Conservation (phyloP, 139 green algal species). For the Marvania coccoides region DNA sequence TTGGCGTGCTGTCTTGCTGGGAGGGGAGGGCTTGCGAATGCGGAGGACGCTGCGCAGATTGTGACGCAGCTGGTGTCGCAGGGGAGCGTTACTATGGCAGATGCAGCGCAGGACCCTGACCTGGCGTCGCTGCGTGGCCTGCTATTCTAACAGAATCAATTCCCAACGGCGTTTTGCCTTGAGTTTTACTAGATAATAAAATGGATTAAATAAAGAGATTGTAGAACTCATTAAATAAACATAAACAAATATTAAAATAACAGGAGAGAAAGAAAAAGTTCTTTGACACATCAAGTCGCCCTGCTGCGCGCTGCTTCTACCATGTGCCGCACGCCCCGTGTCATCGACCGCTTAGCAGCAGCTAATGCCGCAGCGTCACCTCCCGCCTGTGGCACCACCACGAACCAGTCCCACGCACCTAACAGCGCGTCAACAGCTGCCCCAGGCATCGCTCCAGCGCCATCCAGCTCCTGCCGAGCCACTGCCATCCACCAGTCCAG, state of each 20-base stretch:
- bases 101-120: conserved; percentile 29
- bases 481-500: not conserved
- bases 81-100: not conserved
- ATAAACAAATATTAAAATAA: no score
- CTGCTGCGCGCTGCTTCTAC: not conserved
- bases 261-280: no score
- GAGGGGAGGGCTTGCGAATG: not conserved
- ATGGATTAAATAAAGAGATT: no score
- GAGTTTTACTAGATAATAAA: no score
- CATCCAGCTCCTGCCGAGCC: not conserved
- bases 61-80: conserved; percentile 12
- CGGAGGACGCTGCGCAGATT: conserved; percentile 4
- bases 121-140: not conserved
- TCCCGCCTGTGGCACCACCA: not conserved
- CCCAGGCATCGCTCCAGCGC: not conserved
- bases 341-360: not conserved
- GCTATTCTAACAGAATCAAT: not conserved
- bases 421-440: not conserved
- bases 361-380: not conserved
- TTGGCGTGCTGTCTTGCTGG: conserved; percentile 33
- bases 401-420: conserved; percentile 6
- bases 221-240: no score
- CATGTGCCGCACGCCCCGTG: conserved; percentile 1
- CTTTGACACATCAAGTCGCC: no score
- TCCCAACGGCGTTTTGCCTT: not conserved